phyloP scores from a whole-genome alignment of 116 monocot species.

The Iris pallida region DNA sequence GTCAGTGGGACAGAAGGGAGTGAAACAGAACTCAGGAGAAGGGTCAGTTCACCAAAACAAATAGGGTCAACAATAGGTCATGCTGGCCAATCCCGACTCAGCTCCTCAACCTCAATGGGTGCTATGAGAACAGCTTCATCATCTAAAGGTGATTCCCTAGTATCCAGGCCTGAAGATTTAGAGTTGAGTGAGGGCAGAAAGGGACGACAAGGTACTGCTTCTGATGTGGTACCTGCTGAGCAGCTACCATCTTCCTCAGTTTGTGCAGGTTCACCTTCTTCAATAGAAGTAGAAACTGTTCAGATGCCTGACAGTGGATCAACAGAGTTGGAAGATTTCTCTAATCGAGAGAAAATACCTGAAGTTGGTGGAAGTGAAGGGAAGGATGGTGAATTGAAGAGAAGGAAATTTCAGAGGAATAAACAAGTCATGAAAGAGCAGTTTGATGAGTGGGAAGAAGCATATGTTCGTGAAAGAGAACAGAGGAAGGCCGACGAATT shows the following conservation, averaged over 20 bases:
- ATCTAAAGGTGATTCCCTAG: not conserved
- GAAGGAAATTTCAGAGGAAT: constrained; percentile 61
- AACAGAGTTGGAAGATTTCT: constrained; percentile 15
- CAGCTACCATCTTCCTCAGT: not conserved
- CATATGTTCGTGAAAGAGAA: constrained; percentile 56
- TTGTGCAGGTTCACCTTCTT: constrained; percentile 14
- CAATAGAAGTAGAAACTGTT: constrained; percentile 18
- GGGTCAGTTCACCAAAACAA: constrained; percentile 1
- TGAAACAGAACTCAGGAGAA: constrained; percentile 49
- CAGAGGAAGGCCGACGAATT: constrained; percentile 68
- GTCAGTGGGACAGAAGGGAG: constrained; percentile 28
- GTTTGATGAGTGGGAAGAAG: constrained; percentile 91
- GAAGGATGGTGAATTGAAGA: constrained; percentile 50
- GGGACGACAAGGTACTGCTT: constrained; percentile 8
- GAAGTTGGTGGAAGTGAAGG: constrained; percentile 23
- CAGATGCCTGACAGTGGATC: constrained; percentile 6
- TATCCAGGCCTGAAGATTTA: not conserved
- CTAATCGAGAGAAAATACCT: constrained; percentile 8
- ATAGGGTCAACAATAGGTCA: not conserved
- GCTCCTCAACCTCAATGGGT: constrained; percentile 5
- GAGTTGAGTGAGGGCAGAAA: constrained; percentile 1
- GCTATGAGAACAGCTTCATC: constrained; percentile 8
- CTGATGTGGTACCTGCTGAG: constrained; percentile 13
- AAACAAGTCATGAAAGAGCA: constrained; percentile 61
- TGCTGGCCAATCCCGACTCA: not conserved